Evolutionary conservation across 129 eudicot species (phyloP).

Genomic region (Flaveria bidentis): DNA sequence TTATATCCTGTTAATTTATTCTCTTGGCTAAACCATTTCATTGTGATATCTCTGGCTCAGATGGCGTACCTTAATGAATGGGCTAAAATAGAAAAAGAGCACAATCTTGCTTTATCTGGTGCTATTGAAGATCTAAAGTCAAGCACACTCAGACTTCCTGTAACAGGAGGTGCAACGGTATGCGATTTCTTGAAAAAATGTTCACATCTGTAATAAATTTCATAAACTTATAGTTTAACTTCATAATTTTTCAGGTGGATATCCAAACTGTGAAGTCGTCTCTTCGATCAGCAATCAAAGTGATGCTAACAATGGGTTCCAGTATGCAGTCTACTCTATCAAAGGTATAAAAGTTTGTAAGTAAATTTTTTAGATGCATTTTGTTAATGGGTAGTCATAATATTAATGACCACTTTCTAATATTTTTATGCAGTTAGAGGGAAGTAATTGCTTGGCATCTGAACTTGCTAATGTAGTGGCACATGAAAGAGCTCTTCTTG

Average conservation of each 20-base stretch:
- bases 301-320: slow-evolving; percentile 72
- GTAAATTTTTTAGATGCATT: not conserved
- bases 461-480: slow-evolving; percentile 83
- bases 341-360: slow-evolving; percentile 45
- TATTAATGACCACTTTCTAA: not conserved
- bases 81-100: slow-evolving; percentile 69
- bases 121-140: slow-evolving; percentile 75
- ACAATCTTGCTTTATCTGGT: slow-evolving; percentile 50
- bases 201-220: not conserved
- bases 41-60: slow-evolving; percentile 43
- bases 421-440: slow-evolving; percentile 57
- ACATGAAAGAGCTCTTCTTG: slow-evolving; percentile 85
- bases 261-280: slow-evolving; percentile 58
- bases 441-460: slow-evolving; percentile 50
- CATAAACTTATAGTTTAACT: not conserved
- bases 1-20: not conserved
- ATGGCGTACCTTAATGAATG: slow-evolving; percentile 66
- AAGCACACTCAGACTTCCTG: slow-evolving; percentile 85
- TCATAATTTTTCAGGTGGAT: slow-evolving; percentile 53
- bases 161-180: slow-evolving; percentile 83
- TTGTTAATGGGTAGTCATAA: slow-evolving; percentile 7
- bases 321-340: slow-evolving; percentile 60
- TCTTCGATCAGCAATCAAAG: slow-evolving; percentile 73
- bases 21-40: slow-evolving; percentile 20
- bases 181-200: slow-evolving; percentile 4